These are phyloP conservation scores for Scolecobasidium constrictum DNA, from an alignment of 2,329 filamentous ascomycete genomes.

Conservation along the genomic window DNA sequence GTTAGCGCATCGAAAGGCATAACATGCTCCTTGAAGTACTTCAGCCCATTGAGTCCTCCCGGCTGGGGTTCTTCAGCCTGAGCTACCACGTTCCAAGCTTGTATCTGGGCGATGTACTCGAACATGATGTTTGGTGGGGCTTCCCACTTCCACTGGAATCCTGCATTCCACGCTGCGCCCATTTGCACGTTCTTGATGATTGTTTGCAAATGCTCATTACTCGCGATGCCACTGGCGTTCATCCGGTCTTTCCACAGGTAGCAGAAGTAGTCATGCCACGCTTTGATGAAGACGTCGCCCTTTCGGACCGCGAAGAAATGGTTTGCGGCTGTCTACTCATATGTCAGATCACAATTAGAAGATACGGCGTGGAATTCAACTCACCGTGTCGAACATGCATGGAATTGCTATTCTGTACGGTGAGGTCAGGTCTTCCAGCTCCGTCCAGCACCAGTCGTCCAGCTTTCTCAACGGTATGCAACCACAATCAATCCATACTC, in stretches of 20 bases:
- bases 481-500: no score
- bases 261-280: constrained; percentile 19
- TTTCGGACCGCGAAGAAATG: no score
- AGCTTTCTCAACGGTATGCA: no score
- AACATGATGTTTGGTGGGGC: not conserved
- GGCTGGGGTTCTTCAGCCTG: constrained; percentile 22
- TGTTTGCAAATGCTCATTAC: constrained; percentile 18
- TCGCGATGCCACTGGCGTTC: constrained; percentile 14
- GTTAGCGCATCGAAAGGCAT: constrained; percentile 17
- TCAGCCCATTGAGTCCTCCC: constrained; percentile 21
- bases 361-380: no score
- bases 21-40: constrained; percentile 20
- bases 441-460: no score
- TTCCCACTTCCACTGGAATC: not conserved
- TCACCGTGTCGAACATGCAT: no score
- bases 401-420: no score
- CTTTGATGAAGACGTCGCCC: constrained; percentile 32
- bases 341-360: no score
- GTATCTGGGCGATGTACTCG: not conserved
- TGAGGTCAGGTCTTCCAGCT: no score
- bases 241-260: constrained; percentile 16
- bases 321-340: no score
- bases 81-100: constrained; percentile 13
- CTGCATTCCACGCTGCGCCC: not conserved
- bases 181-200: constrained; percentile 10